A percentile compares a stretch with the other conserved stretches of the same genome.
Conservation (phyloP, 345 rosid species). For the Durio zibethinus region DNA sequence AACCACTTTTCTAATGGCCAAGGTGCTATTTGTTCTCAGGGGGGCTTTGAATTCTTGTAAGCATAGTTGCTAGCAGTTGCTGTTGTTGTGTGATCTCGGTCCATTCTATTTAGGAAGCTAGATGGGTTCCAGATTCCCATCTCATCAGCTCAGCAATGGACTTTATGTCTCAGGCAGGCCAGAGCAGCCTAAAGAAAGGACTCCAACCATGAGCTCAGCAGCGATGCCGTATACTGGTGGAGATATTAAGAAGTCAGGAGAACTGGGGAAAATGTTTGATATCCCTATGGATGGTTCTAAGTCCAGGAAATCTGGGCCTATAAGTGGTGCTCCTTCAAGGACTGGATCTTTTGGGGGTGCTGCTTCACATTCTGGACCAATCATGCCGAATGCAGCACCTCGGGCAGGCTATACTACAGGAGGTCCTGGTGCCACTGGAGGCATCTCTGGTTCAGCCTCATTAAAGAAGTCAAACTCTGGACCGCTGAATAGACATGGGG, state of each 20-base stretch:
- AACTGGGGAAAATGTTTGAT: slow-evolving; percentile 92
- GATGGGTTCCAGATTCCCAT: slow-evolving; percentile 90
- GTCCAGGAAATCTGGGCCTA: slow-evolving; percentile 92
- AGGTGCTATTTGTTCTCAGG: slow-evolving; percentile 17
- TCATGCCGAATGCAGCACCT: slow-evolving; percentile 66
- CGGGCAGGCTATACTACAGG: slow-evolving; percentile 62
- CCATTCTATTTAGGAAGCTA: slow-evolving; percentile 19
- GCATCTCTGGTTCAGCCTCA: slow-evolving; percentile 66
- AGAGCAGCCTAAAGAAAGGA: slow-evolving; percentile 81
- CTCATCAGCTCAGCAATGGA: slow-evolving; percentile 87
- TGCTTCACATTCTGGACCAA: slow-evolving; percentile 78
- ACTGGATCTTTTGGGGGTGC: slow-evolving; percentile 87
- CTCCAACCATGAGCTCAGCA: slow-evolving; percentile 85
- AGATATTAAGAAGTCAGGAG: slow-evolving; percentile 87
- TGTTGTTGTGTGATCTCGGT: slow-evolving; percentile 13
- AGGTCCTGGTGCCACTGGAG: slow-evolving; percentile 61
- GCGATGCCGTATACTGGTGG: slow-evolving; percentile 97
- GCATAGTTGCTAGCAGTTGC: not conserved
- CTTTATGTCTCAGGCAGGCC: slow-evolving; percentile 88
- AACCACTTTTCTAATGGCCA: slow-evolving; percentile 6
- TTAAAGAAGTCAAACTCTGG: slow-evolving; percentile 91
- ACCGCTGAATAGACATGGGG: slow-evolving; percentile 86
- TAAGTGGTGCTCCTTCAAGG: slow-evolving; percentile 69
- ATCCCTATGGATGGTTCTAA: slow-evolving; percentile 64
- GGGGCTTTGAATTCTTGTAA: slow-evolving; percentile 29